phyloP scores from a whole-genome alignment of 768 basidiomycete species.

The Amanita subjunquillea region DNA sequence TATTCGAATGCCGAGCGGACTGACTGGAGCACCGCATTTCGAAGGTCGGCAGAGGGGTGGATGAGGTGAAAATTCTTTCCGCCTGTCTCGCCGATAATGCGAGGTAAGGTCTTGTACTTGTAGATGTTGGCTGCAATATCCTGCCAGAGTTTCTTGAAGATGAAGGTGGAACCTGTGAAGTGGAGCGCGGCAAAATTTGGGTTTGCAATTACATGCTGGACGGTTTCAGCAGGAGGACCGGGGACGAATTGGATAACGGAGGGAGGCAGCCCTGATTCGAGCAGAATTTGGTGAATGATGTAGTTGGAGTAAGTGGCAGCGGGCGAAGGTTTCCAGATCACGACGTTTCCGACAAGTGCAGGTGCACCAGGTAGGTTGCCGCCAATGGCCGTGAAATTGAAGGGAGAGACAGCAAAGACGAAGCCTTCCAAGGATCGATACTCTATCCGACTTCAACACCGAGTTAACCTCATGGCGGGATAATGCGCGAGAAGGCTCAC shows the following conservation, averaged over 20 bases:
- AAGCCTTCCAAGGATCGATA: constrained; percentile 98
- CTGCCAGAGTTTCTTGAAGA: constrained; percentile 97
- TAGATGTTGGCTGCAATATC: constrained; percentile 86
- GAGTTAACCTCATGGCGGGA: neutral
- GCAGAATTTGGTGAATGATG: constrained; percentile 80
- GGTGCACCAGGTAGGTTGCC: constrained; percentile 91
- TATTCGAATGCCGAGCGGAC: constrained; percentile 93
- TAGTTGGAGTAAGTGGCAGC: constrained; percentile 94
- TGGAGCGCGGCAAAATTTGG: constrained; percentile 79
- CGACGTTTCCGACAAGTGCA: constrained; percentile 89
- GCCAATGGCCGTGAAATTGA: constrained; percentile 98
- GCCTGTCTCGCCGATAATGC: constrained; percentile 96
- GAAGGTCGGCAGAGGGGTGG: constrained; percentile 78
- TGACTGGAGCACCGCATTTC: constrained; percentile 83
- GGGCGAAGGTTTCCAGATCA: constrained; percentile 97
- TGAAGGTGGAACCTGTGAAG: constrained; percentile 91
- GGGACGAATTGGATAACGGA: constrained; percentile 97
- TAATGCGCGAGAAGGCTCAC: constrained; percentile 36
- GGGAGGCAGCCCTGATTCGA: constrained; percentile 89
- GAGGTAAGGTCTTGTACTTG: constrained; percentile 79
- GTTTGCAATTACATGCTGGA: constrained; percentile 74
- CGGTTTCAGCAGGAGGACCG: constrained; percentile 77
- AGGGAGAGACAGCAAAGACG: constrained; percentile 94
- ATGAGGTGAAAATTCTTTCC: constrained; percentile 98
- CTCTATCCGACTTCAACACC: constrained; percentile 66